These are phyloP conservation scores for Calocera viscosa DNA, from an alignment of 768 basidiomycete species.

Conservation along the genomic window DNA sequence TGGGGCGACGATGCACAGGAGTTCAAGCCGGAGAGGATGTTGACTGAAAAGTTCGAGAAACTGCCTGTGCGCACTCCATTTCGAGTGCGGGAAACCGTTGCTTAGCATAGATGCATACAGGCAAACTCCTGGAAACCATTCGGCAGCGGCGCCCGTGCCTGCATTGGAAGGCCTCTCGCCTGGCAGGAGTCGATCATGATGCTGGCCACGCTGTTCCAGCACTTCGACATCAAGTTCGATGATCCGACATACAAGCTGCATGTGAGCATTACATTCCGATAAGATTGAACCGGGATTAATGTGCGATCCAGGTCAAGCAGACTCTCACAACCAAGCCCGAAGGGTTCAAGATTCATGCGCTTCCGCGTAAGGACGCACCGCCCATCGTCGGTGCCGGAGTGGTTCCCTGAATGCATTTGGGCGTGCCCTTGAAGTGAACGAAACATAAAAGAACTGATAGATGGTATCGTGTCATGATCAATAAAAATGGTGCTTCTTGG, in stretches of 20 bases:
- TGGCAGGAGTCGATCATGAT: constrained; percentile 38
- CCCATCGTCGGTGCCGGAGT: neutral
- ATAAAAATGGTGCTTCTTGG: too few species aligned
- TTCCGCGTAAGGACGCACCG: constrained; percentile 24
- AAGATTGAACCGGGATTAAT: neutral
- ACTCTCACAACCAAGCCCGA: constrained; percentile 38
- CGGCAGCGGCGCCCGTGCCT: constrained; percentile 23
- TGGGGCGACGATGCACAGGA: constrained; percentile 39
- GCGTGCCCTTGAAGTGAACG: neutral
- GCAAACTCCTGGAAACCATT: constrained; percentile 35
- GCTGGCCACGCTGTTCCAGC: constrained; percentile 34
- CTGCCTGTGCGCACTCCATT: constrained; percentile 25
- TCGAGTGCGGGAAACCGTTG: neutral
- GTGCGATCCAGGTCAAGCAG: neutral
- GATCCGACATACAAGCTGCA: constrained; percentile 37
- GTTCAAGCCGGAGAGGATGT: constrained; percentile 39
- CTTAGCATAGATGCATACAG: neutral
- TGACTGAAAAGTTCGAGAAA: constrained; percentile 39
- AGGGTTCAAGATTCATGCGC: constrained; percentile 32
- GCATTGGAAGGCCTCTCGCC: constrained; percentile 36
- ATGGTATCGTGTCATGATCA: too few species aligned
- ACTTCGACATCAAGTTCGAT: constrained; percentile 35
- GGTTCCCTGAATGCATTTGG: neutral
- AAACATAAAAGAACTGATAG: neutral
- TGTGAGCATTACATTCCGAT: constrained; percentile 25